Percentiles rank a stretch among this genome's conserved stretches.
Conservation (phyloP, 2,329 filamentous ascomycete genomes). For the Ceratocystis colombiana region DNA sequence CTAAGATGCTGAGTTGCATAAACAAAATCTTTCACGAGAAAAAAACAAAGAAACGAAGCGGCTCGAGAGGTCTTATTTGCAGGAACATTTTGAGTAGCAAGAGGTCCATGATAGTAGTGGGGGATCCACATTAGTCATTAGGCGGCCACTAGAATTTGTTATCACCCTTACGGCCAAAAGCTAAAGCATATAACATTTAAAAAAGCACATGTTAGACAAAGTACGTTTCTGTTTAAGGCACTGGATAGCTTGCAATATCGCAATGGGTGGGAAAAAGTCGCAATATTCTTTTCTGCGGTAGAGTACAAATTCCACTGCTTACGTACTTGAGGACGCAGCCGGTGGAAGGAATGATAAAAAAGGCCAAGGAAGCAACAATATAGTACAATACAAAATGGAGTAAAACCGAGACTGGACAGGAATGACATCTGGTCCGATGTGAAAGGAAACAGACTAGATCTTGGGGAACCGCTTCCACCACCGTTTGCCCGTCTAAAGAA, state of each 20-base stretch:
- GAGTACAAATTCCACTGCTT: constrained; percentile 21
- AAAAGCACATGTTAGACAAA: neutral
- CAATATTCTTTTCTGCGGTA: constrained; percentile 23
- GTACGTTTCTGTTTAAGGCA: too few species aligned
- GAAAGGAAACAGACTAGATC: constrained; percentile 32
- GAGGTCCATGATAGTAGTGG: constrained; percentile 4
- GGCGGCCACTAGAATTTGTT: neutral
- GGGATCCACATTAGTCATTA: constrained; percentile 19
- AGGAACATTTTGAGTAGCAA: neutral
- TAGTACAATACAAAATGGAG: constrained; percentile 22
- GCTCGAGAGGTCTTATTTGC: neutral
- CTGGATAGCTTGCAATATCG: neutral
- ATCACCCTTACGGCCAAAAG: neutral
- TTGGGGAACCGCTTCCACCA: constrained; percentile 39
- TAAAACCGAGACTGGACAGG: neutral
- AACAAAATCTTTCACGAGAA: neutral
- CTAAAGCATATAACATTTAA: neutral
- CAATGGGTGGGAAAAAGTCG: neutral
- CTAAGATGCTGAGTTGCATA: neutral
- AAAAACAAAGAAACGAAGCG: neutral
- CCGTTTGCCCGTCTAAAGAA: constrained; percentile 22
- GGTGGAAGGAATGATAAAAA: constrained; percentile 21
- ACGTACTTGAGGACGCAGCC: constrained; percentile 12
- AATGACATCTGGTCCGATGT: neutral
- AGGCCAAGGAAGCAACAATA: constrained; percentile 22